These are phyloP conservation scores for Punctularia strigosozonata DNA, from an alignment of 768 basidiomycete genomes.

Conservation along the genomic window DNA sequence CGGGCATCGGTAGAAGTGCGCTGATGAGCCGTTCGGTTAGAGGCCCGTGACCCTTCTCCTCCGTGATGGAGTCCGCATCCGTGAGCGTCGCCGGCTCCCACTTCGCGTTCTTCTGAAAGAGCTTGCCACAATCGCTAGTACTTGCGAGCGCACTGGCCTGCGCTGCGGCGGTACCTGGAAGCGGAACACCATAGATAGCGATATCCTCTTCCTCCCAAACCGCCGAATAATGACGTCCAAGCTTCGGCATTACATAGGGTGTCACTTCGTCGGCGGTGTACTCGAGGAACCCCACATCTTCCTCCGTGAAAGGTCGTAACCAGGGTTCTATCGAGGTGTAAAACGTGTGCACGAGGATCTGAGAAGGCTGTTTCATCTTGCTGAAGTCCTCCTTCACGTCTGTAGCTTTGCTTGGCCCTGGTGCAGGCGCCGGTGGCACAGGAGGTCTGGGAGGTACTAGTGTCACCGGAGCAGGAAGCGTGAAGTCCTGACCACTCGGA, in stretches of 20 bases:
- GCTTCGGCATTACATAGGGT: constrained; percentile 74
- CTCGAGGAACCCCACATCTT: constrained; percentile 90
- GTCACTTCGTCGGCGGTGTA: constrained; percentile 87
- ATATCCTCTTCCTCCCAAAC: constrained; percentile 91
- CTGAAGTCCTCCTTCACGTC: constrained; percentile 88
- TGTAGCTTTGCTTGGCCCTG: constrained; percentile 76
- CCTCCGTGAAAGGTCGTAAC: constrained; percentile 82
- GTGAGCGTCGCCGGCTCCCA: constrained; percentile 78
- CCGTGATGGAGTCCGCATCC: constrained; percentile 57
- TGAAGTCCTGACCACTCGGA: constrained; percentile 45
- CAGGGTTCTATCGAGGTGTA: constrained; percentile 86
- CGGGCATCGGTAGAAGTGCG: constrained; percentile 60
- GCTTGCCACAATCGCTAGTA: constrained; percentile 31
- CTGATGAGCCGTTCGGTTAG: constrained; percentile 78
- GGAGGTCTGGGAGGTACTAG: constrained; percentile 54
- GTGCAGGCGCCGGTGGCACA: constrained; percentile 47
- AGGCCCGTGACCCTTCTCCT: constrained; percentile 78
- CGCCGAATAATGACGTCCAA: constrained; percentile 82
- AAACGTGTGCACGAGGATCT: constrained; percentile 64
- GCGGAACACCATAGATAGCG: constrained; percentile 29
- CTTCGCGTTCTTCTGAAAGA: too few relatives aligned
- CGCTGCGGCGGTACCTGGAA: constrained; percentile 27
- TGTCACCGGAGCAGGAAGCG: constrained; percentile 34
- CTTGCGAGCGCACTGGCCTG: constrained; percentile 21
- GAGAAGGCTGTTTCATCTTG: constrained; percentile 67